phyloP scores from a whole-genome alignment of 805 yeast genomes.

The Monosporozyma siamensis region DNA sequence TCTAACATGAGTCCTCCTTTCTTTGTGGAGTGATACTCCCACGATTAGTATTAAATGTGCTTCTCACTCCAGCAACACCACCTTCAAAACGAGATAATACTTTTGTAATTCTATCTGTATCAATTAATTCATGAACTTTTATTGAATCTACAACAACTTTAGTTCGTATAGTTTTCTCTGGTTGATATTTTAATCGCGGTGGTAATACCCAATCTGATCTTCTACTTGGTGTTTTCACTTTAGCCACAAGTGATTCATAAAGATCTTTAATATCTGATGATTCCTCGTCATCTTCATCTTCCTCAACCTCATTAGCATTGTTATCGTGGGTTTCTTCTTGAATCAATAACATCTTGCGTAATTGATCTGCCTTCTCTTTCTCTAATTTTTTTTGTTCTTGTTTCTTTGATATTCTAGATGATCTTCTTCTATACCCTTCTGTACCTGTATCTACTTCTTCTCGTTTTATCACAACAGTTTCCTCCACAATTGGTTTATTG shows the following conservation, averaged over 20 bases:
- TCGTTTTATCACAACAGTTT: no score
- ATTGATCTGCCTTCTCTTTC: neutral
- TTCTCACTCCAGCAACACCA: constrained; percentile 28
- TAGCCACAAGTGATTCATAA: constrained; percentile 26
- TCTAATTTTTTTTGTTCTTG: constrained; percentile 5
- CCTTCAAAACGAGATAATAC: constrained; percentile 27
- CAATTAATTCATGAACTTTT: constrained; percentile 25
- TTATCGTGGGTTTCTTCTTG: neutral
- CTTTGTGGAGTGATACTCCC: neutral
- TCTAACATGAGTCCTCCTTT: no score
- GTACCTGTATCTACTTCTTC: neutral
- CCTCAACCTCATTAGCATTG: neutral
- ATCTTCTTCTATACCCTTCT: constrained; percentile 7
- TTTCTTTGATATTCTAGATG: constrained; percentile 10
- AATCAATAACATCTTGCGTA: neutral
- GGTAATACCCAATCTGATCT: constrained; percentile 31
- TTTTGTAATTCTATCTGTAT: constrained; percentile 18
- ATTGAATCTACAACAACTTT: constrained; percentile 25
- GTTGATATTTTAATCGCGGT: constrained; percentile 22
- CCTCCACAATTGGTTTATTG: no score
- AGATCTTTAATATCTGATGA: constrained; percentile 17
- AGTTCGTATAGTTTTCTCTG: constrained; percentile 28
- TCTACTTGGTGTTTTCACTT: constrained; percentile 24
- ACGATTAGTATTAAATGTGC: neutral
- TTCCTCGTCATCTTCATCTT: constrained; percentile 6